These are phyloP conservation scores for Lycium ferocissimum DNA, from an alignment of 257 asterid genomes.

Conservation along the genomic window DNA sequence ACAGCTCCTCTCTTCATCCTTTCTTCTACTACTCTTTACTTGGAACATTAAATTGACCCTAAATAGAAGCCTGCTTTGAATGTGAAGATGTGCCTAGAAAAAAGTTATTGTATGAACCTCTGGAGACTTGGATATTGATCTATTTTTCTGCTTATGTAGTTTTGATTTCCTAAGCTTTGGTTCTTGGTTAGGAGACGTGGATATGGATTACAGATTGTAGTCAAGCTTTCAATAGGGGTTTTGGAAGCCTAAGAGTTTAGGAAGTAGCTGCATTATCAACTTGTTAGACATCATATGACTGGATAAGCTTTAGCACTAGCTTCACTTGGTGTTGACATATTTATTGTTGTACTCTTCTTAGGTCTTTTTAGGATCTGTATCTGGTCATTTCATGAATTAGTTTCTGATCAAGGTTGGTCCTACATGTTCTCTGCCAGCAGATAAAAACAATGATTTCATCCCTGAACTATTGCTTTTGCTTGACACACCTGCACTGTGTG, in stretches of 20 bases:
- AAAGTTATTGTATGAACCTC: not conserved
- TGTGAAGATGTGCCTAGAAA: not conserved
- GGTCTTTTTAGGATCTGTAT: not conserved
- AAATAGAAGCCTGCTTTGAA: not conserved
- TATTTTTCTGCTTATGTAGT: not conserved
- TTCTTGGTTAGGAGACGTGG: not conserved
- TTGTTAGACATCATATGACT: not conserved
- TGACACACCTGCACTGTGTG: not conserved
- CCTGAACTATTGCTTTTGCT: slow-evolving; percentile 18
- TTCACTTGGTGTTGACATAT: not conserved
- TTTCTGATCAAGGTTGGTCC: slow-evolving; percentile 8
- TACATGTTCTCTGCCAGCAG: not conserved
- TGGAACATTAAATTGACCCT: not conserved
- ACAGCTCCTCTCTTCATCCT: not conserved
- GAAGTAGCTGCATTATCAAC: not conserved
- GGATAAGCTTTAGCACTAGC: not conserved
- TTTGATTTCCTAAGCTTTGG: not conserved
- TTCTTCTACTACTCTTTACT: not conserved
- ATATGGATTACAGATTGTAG: not conserved
- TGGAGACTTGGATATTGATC: not conserved
- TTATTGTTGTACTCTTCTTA: not conserved
- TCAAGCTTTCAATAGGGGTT: not conserved
- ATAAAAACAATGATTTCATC: not conserved
- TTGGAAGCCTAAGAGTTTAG: not conserved
- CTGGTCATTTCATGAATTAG: not conserved